Evolutionary conservation across 768 basidiomycete species (phyloP), one percentile per base, ranked within the genome.

Genomic region (Collybiopsis luxurians): DNA sequence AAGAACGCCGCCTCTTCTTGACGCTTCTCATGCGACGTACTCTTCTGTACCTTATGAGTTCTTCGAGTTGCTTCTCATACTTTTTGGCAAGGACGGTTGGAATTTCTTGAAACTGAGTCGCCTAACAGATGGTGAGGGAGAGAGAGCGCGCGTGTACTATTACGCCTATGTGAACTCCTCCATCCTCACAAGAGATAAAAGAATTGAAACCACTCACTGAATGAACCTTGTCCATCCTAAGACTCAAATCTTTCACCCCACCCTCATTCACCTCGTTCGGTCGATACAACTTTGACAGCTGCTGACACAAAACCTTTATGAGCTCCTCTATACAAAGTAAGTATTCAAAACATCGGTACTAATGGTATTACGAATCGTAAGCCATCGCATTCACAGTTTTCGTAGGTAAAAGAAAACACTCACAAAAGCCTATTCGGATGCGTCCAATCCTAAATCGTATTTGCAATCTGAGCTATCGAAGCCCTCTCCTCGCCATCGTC

Each of bases 381-480:
- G 57, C n/a, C n/a, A n/a, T n/a, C n/a, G n/a, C n/a, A n/a, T n/a
- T n/a, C n/a, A n/a, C n/a, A n/a, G n/a, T n/a, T n/a, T n/a, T n/a
- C n/a, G n/a, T n/a, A n/a, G n/a, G n/a, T n/a, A n/a, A n/a, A n/a
- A n/a, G n/a, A 44, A 28, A 23, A 36, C 17, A 36, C 71, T 77
- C 63, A 56, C 78, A 78, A 73, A 34, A 81, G 73, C 60, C 83
- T 85, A 57, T 78, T 73, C 0, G 88, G 88, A 67, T 91, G 85
- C 4, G 87, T 89, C 87, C 89, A 90, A 55, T 90, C 87, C 11
- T 83, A 72, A 62, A 91, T 81, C 77, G 90, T 80, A 19, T 78
- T 69, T 0, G 77, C 77, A 40, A 88, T 78, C 63, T 87, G 85
- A 13, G 75, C 69, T 0, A 83, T 74, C 2, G 76, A 75, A 19